Percentiles rank a stretch among this genome's conserved stretches.
phyloP scores from a whole-genome alignment of 83 land plant genomes.

The Thuja plicata region DNA sequence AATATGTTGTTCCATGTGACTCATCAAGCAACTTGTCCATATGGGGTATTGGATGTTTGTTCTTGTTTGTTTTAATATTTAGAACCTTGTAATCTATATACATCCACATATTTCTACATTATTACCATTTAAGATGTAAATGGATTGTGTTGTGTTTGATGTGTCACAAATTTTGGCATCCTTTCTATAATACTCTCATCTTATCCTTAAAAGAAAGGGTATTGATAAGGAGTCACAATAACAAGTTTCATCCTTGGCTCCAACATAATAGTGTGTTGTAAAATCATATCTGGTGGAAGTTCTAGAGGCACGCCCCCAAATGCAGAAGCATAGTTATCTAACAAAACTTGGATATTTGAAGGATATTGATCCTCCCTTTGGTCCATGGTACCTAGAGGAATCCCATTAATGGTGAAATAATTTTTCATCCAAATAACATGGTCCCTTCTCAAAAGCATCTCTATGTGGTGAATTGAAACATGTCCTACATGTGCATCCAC shows the following conservation, averaged over 20 bases:
- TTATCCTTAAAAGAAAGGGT: background rate
- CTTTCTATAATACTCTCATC: no score
- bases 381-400: background rate
- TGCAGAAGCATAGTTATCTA: no score
- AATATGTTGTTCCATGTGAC: constrained; percentile 3
- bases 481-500: no score
- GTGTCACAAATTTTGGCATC: background rate
- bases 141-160: background rate
- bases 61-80: constrained; percentile 6
- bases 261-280: background rate
- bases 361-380: background rate
- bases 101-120: constrained; percentile 15
- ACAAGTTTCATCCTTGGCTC: background rate
- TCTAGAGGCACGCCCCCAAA: background rate
- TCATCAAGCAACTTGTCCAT: constrained; percentile 29
- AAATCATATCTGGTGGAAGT: background rate
- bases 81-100: constrained; percentile 22
- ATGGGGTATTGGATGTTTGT: constrained; percentile 15
- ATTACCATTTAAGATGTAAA: constrained; percentile 16
- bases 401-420: background rate
- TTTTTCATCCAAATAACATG: background rate
- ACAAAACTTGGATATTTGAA: background rate
- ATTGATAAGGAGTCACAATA: background rate
- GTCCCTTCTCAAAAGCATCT: background rate
- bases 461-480: background rate